phyloP scores from a whole-genome alignment of 208 protist species.

The Sergeia podlipaevii region DNA sequence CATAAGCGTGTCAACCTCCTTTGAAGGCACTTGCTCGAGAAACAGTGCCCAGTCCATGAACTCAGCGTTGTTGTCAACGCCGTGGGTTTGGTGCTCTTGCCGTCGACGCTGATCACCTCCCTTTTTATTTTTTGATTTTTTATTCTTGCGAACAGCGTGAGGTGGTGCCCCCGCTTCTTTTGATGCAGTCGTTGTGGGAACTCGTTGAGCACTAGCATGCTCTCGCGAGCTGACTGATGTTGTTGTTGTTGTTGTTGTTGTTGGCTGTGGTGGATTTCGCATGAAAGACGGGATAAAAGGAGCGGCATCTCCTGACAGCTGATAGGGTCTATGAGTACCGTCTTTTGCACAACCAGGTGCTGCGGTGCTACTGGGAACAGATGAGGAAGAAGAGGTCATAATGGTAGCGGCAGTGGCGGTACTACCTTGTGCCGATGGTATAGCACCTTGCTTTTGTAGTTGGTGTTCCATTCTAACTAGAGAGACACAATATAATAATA shows the following conservation, averaged over 20 bases:
- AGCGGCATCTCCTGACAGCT: conserved; percentile 39
- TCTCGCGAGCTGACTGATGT: conserved; percentile 2
- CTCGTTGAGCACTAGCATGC: no score
- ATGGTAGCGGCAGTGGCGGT: not conserved
- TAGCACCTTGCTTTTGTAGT: no score
- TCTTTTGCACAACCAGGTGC: conserved; percentile 8
- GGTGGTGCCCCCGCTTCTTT: not conserved
- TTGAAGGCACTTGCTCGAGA: conserved; percentile 22
- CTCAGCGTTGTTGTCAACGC: conserved; percentile 13
- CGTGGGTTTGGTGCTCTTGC: not conserved
- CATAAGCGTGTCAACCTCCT: conserved; percentile 44
- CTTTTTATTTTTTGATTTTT: not conserved
- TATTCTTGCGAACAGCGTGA: not conserved
- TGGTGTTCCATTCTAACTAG: no score
- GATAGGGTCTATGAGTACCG: conserved; percentile 20
- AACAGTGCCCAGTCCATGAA: conserved; percentile 13
- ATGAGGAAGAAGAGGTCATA: not conserved
- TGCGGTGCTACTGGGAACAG: not conserved
- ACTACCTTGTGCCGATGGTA: no score
- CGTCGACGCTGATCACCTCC: not conserved
- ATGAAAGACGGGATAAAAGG: conserved; percentile 68
- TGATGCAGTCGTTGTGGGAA: not conserved
- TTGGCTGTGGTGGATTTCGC: not conserved
- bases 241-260: not conserved
- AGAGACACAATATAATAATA: no score